Evolutionary conservation across 495 filamentous ascomycete genomes (phyloP), one percentile per base, ranked within the genome.

Genomic region (Neurospora sp.): DNA sequence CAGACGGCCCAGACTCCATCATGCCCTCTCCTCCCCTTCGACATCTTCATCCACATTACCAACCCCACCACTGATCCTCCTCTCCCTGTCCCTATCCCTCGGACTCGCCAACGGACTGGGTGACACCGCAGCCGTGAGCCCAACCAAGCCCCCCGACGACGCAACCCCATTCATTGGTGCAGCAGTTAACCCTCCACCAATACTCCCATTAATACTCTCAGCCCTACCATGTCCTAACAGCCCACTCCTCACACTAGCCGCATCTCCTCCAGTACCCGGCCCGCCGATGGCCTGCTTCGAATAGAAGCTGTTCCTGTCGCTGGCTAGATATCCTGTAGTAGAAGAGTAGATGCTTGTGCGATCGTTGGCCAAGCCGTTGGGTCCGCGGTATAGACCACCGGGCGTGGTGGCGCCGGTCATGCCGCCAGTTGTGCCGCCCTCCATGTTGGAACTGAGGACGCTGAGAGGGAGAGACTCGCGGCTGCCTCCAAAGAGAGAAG

Each of bases 401-500:
- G 88, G 75, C 22, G 83, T 82, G 39, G 78, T 73, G 27, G 80
- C 71, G 44, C 73, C 74, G 42, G 73, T 77, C 3, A 73, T 70
- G 7, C 78, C 79, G 9, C 74, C 76, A 65, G 1, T 35, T 65
- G 53, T 18, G 7, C 80, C 78, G 39, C 80, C 78, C 48, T 89
- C 91, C 71, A 92, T 85, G 74, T 89, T 95, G 9, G 90, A 89
- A 72, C 93, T 96, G 16, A 99, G 88, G 1, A 98, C 90, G 79
- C 93, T 96, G 38, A 99, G 82, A 2, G 96, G 96, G 3, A 99
- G 85, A 38, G 90, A 93, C 79, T 99, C 96, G 69, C 88, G 86
- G 76, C 92, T 94, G 22, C 94, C 94, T 22, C 96, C 96, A 85
- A 93, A 99, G 1, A 97, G 83, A 0, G 93, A 97, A 0, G 94